A percentile compares a stretch with the other conserved stretches of the same genome.
Conservation (phyloP, 371 early-diverging fungal genomes). For the Choanephora cucurbitarum region DNA sequence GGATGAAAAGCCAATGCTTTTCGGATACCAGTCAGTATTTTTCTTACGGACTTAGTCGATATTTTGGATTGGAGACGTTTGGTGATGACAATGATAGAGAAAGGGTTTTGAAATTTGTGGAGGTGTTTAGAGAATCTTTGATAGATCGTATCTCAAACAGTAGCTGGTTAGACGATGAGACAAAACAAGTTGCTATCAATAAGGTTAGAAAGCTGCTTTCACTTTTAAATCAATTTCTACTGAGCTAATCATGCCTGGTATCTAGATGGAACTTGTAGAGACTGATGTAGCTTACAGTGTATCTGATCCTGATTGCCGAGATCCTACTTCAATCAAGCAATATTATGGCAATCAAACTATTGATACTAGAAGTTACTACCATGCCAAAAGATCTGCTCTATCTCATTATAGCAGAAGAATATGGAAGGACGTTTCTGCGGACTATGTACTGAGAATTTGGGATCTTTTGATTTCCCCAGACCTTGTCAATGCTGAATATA, state of each 20-base stretch:
- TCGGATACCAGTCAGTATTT: too few relatives aligned
- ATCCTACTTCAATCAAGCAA: conserved; percentile 36
- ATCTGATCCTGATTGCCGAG: conserved; percentile 42
- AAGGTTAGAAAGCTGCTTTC: conserved; percentile 27
- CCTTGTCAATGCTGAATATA: conserved; percentile 59
- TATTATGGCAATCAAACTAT: conserved; percentile 40
- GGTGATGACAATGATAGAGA: conserved; percentile 35
- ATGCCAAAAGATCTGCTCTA: conserved; percentile 19
- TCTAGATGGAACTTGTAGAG: conserved; percentile 26
- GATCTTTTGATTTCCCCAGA: conserved; percentile 46
- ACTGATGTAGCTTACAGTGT: conserved; percentile 53
- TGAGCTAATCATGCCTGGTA: neutral
- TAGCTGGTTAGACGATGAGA: conserved; percentile 56
- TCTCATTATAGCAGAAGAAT: conserved; percentile 27
- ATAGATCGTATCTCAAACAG: conserved; percentile 38
- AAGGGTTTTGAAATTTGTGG: conserved; percentile 32
- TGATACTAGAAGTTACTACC: conserved; percentile 39
- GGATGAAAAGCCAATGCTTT: too few relatives aligned
- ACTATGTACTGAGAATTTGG: conserved; percentile 23
- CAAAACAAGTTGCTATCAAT: conserved; percentile 42
- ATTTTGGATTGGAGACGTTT: conserved; percentile 20
- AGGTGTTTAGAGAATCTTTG: conserved; percentile 31
- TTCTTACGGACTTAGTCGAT: too few relatives aligned
- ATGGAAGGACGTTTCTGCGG: conserved; percentile 40
- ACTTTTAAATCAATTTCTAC: neutral